Evolutionary conservation across 345 rosid genomes (phyloP), one percentile per base, ranked within the genome.

Genomic region (Brassica cretica): DNA sequence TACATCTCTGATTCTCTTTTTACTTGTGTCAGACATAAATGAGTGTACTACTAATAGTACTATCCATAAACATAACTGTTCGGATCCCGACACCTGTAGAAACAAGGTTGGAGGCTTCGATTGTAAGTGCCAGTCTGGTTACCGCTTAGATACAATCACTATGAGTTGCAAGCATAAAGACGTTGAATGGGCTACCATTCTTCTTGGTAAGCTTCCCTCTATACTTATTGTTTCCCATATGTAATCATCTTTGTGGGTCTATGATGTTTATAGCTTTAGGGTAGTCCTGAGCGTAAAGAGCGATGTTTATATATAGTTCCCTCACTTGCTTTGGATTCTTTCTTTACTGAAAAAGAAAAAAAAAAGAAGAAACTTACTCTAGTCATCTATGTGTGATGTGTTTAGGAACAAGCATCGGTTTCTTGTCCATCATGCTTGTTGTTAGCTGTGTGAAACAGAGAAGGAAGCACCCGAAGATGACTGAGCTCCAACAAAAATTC

Each of bases 61-160:
- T 37, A 37, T 37, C 44, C 12, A 37, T 37, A 66, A 0, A 35
- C 78, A 65, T 66, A 74, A 74, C 2, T 74, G 78, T 5, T 2
- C 27, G 14, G 30, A 2, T 46, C 4, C 14, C 4, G 18, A 24
- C 10, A 51, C 29, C 51, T 29, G 27, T 2, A 10, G 16, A 18
- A 69, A 79, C 24, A 14, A 8, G 30, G 86, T 0, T 6, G 21
- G 92, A 21, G 49, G 7, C 71, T 82, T 64, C 24, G 19, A 6
- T 1, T 88, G 92, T 64, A 8, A 2, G 0, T 86, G 88, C 27
- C 19, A 9, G 2, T 56, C 74, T 15, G 74, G 74, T 11, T 33
- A 32, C 64, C 1, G 25, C 30, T 55, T 55, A 16, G 5, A 70
- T 32, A 1, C 18, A 1, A 32, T 49, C 2, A 5, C 1, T 2